Percentiles rank a stretch among this genome's conserved stretches.
Evolutionary conservation across 1,284 basidiomycete genomes (phyloP).

Genomic region (Ustilago shanxiensis): DNA sequence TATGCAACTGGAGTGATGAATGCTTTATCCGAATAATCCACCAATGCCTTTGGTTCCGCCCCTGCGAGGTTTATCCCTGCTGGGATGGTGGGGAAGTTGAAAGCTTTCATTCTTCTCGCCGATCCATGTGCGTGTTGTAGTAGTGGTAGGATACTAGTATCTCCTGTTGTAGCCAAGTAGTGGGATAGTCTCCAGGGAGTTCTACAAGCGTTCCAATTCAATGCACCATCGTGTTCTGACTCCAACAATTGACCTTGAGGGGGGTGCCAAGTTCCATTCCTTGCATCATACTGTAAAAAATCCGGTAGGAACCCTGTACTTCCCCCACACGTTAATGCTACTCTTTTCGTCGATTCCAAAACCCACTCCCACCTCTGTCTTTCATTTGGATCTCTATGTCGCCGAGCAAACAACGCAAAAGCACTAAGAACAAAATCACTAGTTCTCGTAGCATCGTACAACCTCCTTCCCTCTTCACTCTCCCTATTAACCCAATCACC

Average conservation of each 20-base stretch:
- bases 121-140: conserved; percentile 53
- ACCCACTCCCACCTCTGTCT: conserved; percentile 54
- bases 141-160: conserved; percentile 53
- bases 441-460: conserved; percentile 59
- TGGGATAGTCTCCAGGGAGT: conserved; percentile 64
- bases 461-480: conserved; percentile 26
- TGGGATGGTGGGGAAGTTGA: conserved; percentile 56
- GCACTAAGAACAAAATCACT: conserved; percentile 61
- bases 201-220: conserved; percentile 66
- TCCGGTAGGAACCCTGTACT: conserved; percentile 57
- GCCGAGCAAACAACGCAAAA: conserved; percentile 53
- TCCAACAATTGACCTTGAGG: conserved; percentile 56
- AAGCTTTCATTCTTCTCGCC: conserved; percentile 2
- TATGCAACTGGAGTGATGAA: conserved; percentile 63
- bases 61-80: conserved; percentile 47
- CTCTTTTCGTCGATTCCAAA: conserved; percentile 47
- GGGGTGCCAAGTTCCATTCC: conserved; percentile 32
- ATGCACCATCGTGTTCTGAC: conserved; percentile 55
- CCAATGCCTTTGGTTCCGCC: conserved; percentile 31
- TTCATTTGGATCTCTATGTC: conserved; percentile 37
- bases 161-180: conserved; percentile 59
- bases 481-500: conserved; percentile 64
- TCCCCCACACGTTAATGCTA: conserved; percentile 27
- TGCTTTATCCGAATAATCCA: conserved; percentile 60
- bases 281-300: conserved; percentile 44